Percentiles rank a stretch among this genome's conserved stretches.
Conservation (phyloP, 2,329 filamentous ascomycete species). For the Diaporthe australafricana region DNA sequence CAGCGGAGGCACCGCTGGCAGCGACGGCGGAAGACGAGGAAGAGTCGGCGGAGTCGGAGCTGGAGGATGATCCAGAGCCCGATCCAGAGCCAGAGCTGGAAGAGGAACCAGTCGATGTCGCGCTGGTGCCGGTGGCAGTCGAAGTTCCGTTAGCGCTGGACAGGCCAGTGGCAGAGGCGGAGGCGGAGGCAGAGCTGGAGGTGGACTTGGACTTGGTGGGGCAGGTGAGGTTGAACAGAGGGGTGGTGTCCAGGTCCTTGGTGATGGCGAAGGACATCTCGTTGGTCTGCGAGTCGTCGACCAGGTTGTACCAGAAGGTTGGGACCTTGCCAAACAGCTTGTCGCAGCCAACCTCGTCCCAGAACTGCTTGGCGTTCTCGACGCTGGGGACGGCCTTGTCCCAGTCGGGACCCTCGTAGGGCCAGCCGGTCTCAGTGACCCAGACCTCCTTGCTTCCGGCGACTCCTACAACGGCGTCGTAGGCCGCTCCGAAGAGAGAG, state of each 20-base stretch:
- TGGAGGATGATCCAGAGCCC: conserved; percentile 40
- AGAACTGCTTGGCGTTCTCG: conserved; percentile 82
- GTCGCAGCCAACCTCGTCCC: conserved; percentile 81
- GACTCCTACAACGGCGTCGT: conserved; percentile 68
- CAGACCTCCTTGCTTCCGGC: conserved; percentile 78
- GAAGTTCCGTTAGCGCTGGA: conserved; percentile 75
- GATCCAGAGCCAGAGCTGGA: conserved; percentile 31
- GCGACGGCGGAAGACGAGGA: conserved; percentile 26
- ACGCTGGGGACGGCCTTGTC: conserved; percentile 72
- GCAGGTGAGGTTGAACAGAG: conserved; percentile 74
- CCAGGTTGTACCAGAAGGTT: conserved; percentile 83
- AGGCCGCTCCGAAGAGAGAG: conserved; percentile 75
- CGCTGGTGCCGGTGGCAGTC: conserved; percentile 77
- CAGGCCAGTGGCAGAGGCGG: conserved; percentile 63
- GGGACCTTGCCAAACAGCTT: conserved; percentile 70
- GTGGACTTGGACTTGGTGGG: conserved; percentile 44
- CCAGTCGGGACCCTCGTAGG: conserved; percentile 74
- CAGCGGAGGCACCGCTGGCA: conserved; percentile 33
- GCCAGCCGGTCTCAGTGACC: conserved; percentile 94
- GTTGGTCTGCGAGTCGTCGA: conserved; percentile 71
- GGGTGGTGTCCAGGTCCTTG: conserved; percentile 62
- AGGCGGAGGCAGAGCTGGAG: conserved; percentile 37
- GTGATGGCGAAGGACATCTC: conserved; percentile 79
- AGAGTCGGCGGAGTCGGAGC: conserved; percentile 19
- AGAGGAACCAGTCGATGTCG: conserved; percentile 78